These are phyloP conservation scores for Glaciozyma antarctica DNA, from an alignment of 768 basidiomycete species.

Conservation along the genomic window DNA sequence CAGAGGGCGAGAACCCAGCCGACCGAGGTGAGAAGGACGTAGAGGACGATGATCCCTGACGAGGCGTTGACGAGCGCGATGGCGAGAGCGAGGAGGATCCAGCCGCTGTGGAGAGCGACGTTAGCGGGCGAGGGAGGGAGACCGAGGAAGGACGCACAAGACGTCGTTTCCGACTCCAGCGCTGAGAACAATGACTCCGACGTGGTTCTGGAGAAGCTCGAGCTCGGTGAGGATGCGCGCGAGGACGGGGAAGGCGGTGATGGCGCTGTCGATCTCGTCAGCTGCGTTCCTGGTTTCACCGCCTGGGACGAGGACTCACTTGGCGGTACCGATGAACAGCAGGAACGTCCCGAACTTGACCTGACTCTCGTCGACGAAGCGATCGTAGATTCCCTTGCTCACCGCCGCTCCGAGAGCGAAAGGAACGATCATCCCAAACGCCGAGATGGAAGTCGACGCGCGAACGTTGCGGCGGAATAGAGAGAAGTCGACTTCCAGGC, in stretches of 20 bases:
- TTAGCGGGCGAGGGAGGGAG: background rate
- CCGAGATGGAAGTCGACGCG: constrained; percentile 52
- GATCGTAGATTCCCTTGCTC: constrained; percentile 61
- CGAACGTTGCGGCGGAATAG: constrained; percentile 58
- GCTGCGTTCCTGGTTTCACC: background rate
- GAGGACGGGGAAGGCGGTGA: constrained; percentile 53
- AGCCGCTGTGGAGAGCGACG: constrained; percentile 44
- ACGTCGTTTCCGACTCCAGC: constrained; percentile 57
- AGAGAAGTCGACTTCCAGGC: constrained; percentile 69
- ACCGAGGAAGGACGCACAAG: background rate
- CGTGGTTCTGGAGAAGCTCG: constrained; percentile 69
- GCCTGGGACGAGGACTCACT: constrained; percentile 38
- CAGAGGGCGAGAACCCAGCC: constrained; percentile 41
- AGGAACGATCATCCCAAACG: constrained; percentile 63
- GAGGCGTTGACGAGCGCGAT: constrained; percentile 75
- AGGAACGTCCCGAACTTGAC: constrained; percentile 67
- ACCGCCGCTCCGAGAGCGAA: constrained; percentile 71
- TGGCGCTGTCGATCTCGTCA: constrained; percentile 36
- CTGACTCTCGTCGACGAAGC: constrained; percentile 48
- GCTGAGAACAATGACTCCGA: constrained; percentile 69
- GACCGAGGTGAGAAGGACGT: constrained; percentile 58
- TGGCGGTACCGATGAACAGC: constrained; percentile 74
- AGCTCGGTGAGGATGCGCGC: constrained; percentile 64
- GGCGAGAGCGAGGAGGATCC: constrained; percentile 73
- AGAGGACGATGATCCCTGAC: constrained; percentile 64